Evolutionary conservation across 495 filamentous ascomycete genomes (phyloP).

Genomic region (Penicillium cosmopolitanum): DNA sequence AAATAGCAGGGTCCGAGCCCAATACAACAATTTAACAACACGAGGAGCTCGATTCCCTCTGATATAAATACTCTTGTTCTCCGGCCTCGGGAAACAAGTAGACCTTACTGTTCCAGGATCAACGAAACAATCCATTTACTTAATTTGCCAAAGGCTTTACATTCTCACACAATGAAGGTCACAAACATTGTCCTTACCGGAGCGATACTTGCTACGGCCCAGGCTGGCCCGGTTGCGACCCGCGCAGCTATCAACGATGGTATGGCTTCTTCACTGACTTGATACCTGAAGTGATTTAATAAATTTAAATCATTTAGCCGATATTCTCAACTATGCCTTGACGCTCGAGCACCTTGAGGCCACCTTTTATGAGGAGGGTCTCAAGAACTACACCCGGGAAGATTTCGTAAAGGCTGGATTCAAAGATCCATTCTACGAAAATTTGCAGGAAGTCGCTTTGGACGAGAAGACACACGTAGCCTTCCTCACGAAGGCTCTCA

Average conservation of each 20-base stretch:
- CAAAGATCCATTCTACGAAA: conserved; percentile 52
- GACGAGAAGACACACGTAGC: conserved; percentile 62
- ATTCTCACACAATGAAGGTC: conserved; percentile 21
- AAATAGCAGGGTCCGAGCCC: too few species aligned
- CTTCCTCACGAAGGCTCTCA: conserved; percentile 57
- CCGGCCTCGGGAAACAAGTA: too few species aligned
- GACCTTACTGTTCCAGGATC: background rate
- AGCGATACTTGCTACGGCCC: conserved; percentile 13
- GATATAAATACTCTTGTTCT: too few species aligned
- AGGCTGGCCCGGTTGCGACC: conserved; percentile 19
- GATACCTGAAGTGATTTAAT: background rate
- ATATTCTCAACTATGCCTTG: conserved; percentile 39
- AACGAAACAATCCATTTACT: background rate
- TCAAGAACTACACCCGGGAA: conserved; percentile 55
- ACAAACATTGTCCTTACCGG: conserved; percentile 10
- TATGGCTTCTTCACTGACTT: background rate
- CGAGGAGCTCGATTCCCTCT: too few species aligned
- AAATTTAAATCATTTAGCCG: conserved; percentile 21
- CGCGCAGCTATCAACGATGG: conserved; percentile 19
- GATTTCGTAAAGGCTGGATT: conserved; percentile 59
- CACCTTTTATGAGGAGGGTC: conserved; percentile 56
- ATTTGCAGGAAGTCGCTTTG: conserved; percentile 51
- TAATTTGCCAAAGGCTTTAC: too few species aligned
- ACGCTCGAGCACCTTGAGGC: conserved; percentile 47
- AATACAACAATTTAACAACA: too few species aligned